Evolutionary conservation across 1,284 basidiomycete genomes (phyloP).

Genomic region (Melampsora americana): DNA sequence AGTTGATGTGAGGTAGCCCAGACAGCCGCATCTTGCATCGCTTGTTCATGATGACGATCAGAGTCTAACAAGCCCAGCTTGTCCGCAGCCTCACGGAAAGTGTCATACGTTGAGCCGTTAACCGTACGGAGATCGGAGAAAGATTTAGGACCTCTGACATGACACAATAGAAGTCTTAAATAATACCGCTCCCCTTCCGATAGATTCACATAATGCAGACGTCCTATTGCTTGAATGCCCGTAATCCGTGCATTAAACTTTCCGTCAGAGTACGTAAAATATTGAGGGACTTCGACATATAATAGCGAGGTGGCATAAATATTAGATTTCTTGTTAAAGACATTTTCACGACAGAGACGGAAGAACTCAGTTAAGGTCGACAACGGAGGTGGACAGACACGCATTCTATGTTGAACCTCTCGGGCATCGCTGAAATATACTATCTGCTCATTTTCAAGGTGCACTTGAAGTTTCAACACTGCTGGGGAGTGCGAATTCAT

Average conservation of each 20-base stretch:
- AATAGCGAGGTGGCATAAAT: not conserved
- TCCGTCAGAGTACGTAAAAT: too few species aligned
- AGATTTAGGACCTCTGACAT: not conserved
- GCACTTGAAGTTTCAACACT: not conserved
- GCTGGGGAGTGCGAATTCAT: not conserved
- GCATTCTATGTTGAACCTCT: not conserved
- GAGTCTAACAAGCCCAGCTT: slow-evolving; percentile 2
- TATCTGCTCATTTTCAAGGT: slow-evolving; percentile 1
- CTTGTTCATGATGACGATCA: slow-evolving; percentile 2
- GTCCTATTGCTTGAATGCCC: not conserved
- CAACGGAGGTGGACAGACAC: not conserved
- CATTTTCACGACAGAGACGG: not conserved
- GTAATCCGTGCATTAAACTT: slow-evolving; percentile 45
- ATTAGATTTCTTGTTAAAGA: not conserved
- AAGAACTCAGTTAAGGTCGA: slow-evolving; percentile 9
- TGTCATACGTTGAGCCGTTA: not conserved
- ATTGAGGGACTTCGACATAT: not conserved
- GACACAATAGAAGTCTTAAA: not conserved
- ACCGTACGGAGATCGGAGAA: slow-evolving; percentile 2
- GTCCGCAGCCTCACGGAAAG: slow-evolving; percentile 7
- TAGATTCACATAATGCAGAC: not conserved
- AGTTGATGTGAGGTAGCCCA: too few species aligned
- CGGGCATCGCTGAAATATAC: not conserved
- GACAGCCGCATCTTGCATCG: too few species aligned
- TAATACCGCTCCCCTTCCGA: slow-evolving; percentile 8